Conservation (phyloP, 1,139 yeast species). For the Debaryomyces coudertii region DNA sequence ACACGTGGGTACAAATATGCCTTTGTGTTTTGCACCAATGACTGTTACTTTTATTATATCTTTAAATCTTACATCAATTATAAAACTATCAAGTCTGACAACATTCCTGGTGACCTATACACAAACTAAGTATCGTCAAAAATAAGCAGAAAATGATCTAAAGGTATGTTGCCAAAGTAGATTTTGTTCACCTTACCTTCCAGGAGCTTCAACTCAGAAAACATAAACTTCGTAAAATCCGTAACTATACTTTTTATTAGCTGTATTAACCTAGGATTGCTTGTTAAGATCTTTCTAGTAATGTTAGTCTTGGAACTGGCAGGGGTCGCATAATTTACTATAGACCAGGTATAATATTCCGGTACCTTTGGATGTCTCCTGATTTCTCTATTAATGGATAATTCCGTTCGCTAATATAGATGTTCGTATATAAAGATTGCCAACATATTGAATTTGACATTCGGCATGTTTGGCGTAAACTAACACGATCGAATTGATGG, state of each 20-base stretch:
- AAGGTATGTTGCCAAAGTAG: slow-evolving; percentile 23
- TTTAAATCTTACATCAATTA: slow-evolving; percentile 12
- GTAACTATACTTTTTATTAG: slow-evolving; percentile 12
- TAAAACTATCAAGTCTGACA: slow-evolving; percentile 5
- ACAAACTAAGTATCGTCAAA: slow-evolving; percentile 16
- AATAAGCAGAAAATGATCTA: slow-evolving; percentile 15
- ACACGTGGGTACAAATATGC: slow-evolving; percentile 16
- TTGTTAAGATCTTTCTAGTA: slow-evolving; percentile 13
- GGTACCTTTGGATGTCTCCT: not conserved
- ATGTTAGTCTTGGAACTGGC: slow-evolving; percentile 10
- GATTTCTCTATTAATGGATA: not conserved
- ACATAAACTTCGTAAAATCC: slow-evolving; percentile 17
- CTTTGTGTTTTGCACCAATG: slow-evolving; percentile 14
- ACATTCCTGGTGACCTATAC: slow-evolving; percentile 11
- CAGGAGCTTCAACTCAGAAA: slow-evolving; percentile 20
- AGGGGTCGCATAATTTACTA: slow-evolving; percentile 11
- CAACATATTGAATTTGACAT: slow-evolving; percentile 6
- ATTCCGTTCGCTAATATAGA: slow-evolving; percentile 14
- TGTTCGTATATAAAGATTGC: slow-evolving; percentile 12
- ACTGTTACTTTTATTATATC: not conserved
- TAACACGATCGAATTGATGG: slow-evolving; percentile 11
- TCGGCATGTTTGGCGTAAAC: slow-evolving; percentile 11
- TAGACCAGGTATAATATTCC: slow-evolving; percentile 12
- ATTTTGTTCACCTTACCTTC: slow-evolving; percentile 9
- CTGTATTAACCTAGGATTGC: slow-evolving; percentile 6